Evolutionary conservation across 176 grass and related monocot species (phyloP).

Genomic region (Sorghum bicolor): Sorghum_bicolor_NCBIv3 NC_012872.2:66478501-66479000

Average conservation of each 20-base stretch:
- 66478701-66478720: neutral
- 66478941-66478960: neutral
- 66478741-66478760: neutral
- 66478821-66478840: neutral
- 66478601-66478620: too few species aligned
- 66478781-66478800: neutral
- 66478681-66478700: neutral
- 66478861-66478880: neutral
- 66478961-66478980: conserved; percentile 6
- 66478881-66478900: conserved; percentile 12
- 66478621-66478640: too few species aligned
- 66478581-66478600: too few species aligned
- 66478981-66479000: conserved; percentile 28
- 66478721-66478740: neutral
- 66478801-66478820: neutral
- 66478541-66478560: too few species aligned
- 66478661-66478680: neutral
- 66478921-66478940: conserved; percentile 17
- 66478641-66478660: too few species aligned
- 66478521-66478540: too few species aligned
- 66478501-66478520: too few species aligned
- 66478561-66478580: too few species aligned
- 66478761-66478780: neutral
- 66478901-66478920: conserved; percentile 1
- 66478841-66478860: neutral